phyloP scores from a whole-genome alignment of 2,329 filamentous ascomycete genomes.

The Escovopsis sp. region DNA sequence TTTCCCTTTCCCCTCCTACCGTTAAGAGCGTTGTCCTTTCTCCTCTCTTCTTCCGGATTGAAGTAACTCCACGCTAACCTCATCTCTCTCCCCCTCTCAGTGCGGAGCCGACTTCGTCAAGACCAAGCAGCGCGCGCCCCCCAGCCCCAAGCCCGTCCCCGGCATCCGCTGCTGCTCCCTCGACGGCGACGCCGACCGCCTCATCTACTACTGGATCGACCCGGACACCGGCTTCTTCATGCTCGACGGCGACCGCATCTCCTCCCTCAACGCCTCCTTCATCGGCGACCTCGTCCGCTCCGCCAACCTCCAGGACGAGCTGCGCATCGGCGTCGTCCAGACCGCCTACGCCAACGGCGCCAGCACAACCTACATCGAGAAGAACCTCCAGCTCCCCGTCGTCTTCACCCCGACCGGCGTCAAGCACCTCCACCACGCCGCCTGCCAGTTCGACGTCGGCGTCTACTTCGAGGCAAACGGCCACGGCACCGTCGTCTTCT shows the following conservation, averaged over 20 bases:
- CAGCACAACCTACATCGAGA: conserved; percentile 81
- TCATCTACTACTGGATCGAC: conserved; percentile 91
- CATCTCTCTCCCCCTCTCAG: conserved; percentile 23
- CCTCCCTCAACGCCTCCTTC: conserved; percentile 84
- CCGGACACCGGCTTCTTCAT: conserved; percentile 74
- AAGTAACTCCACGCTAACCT: conserved; percentile 1
- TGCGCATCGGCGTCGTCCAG: conserved; percentile 89
- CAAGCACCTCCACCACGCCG: conserved; percentile 96
- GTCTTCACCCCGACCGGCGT: conserved; percentile 92
- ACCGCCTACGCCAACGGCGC: conserved; percentile 97
- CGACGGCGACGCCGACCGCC: conserved; percentile 87
- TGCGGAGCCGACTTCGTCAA: conserved; percentile 97
- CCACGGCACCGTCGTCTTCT: conserved; percentile 93
- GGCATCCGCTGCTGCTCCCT: conserved; percentile 77
- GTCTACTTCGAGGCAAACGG: conserved; percentile 99
- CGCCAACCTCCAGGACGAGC: conserved; percentile 61
- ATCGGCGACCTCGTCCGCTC: conserved; percentile 75
- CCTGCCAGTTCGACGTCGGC: conserved; percentile 83
- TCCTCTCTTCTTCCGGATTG: background rate
- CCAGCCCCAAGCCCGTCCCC: conserved; percentile 60
- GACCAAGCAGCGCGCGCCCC: conserved; percentile 84
- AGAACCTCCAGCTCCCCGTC: conserved; percentile 75
- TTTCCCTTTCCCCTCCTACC: background rate
- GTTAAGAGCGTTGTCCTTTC: background rate
- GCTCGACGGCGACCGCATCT: conserved; percentile 92